phyloP scores from a whole-genome alignment of 768 basidiomycete genomes.

The Kwoniella bestiolae region DNA sequence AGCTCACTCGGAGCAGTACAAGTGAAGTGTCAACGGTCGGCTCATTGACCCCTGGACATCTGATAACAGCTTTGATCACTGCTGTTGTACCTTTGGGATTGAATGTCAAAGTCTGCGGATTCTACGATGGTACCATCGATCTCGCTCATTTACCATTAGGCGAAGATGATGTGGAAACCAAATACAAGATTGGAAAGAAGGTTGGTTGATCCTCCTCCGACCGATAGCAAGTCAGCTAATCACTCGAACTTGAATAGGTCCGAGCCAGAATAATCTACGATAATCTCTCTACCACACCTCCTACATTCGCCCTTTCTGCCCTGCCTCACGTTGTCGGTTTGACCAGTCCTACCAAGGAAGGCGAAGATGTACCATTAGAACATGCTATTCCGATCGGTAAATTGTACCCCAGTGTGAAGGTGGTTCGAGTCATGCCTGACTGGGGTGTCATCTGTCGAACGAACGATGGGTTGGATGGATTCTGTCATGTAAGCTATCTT shows the following conservation, averaged over 20 bases:
- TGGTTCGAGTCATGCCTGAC: conserved; percentile 75
- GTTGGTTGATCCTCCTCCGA: conserved; percentile 13
- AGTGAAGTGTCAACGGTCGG: conserved; percentile 77
- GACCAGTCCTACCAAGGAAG: conserved; percentile 39
- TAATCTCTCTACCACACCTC: conserved; percentile 70
- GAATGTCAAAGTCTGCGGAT: conserved; percentile 85
- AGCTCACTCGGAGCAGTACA: conserved; percentile 60
- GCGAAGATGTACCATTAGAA: conserved; percentile 58
- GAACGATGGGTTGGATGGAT: conserved; percentile 70
- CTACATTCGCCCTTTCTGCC: conserved; percentile 79
- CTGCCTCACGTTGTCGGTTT: conserved; percentile 72
- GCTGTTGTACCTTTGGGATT: conserved; percentile 73
- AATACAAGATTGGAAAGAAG: conserved; percentile 60
- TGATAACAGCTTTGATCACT: conserved; percentile 82
- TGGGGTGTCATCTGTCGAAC: conserved; percentile 78
- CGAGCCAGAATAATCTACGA: conserved; percentile 84
- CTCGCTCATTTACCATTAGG: conserved; percentile 68
- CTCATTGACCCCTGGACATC: conserved; percentile 81
- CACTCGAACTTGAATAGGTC: conserved; percentile 61
- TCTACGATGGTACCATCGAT: conserved; percentile 89
- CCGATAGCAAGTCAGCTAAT: background rate
- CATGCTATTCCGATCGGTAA: conserved; percentile 75
- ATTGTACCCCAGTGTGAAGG: conserved; percentile 71
- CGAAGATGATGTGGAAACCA: conserved; percentile 58
- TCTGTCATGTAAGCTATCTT: conserved; percentile 74